Base-by-base conservation (phyloP, 768 basidiomycete species). In the Rhodotorula graminis region DNA sequence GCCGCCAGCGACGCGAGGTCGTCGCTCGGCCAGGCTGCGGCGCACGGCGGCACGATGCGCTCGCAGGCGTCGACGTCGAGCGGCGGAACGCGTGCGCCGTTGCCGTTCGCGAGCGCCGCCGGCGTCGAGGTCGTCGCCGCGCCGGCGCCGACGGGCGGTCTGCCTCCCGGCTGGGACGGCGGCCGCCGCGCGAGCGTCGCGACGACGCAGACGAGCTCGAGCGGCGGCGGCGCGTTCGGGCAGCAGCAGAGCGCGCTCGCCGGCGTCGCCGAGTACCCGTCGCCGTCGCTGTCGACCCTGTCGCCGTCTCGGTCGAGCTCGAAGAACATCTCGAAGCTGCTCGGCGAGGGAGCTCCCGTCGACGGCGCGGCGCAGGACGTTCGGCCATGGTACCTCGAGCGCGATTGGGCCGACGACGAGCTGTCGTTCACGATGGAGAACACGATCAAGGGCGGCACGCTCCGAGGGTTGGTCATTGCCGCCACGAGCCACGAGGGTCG, bases 401-500 rank as follows among this genome's bases (percentile, higher is more conserved):
- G 90, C 21, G 90, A 90, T 76, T 92, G 91, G 80, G 86, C 84
- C 67, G 87, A 88, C 56, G 85, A 85, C 16, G 93, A 97, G 70
- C 90, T 98, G 74, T 81, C 90, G 60, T 89, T 95, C 76, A 91
- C 93, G 75, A 86, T 89, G 14, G 92, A 96, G 78, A 88, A 89
- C 37, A 85, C 86, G 59, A 88, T 98, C 66, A 86, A 89, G 56
- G 96, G 90, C 42, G 96, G 93, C 8, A 93, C 93, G 0, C 84
- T 94, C 2, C 82, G 86, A 29, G 92, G 93, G 5, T 83, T 98
- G 19, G 89, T 97, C 3, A 93, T 93, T 79, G 87, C 91, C 18
- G 83, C 98, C 63, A 97, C 96, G 6, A 88, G 90, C 25, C 95
- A 99, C 78, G 92, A 94, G 73, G 87, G 88, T 77, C 87, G 87